Base-by-base conservation (phyloP, 2,329 filamentous ascomycete species). In the Sarocladiaceae sp. region DNA sequence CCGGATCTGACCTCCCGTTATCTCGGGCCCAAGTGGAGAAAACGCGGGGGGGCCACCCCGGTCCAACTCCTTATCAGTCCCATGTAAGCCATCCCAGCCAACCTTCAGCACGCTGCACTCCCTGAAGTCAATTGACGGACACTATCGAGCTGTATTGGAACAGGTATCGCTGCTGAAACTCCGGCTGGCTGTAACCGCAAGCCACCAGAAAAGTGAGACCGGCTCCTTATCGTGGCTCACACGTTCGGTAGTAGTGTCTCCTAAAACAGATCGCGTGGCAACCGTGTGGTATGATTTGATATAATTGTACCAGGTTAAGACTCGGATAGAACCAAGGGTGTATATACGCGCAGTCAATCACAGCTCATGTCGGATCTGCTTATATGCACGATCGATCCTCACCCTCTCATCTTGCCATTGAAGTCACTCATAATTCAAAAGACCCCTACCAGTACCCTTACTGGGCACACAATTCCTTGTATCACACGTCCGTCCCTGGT, bases 341-440 rank as follows among this genome's bases (percentile, higher is more conserved):
- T n/a, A n/a, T n/a, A n/a, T n/a, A n/a, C n/a, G n/a, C n/a, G n/a
- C n/a, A n/a, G n/a, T n/a, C n/a, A n/a, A n/a, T n/a, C n/a, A n/a
- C n/a, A n/a, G n/a, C n/a, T n/a, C n/a, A n/a, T n/a, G n/a, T n/a
- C n/a, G n/a, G 17, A 46, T 28, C 10, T 28, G 11, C 40, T 48
- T 48, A 48, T 48, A 48, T 48, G 44, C 26, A 33, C 28, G 44
- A 48, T 48, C 44, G 26, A 33, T 15, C 17, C 44, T 26, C 23
- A 10, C 20, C 44, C 12, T 33, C 28, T 13, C 44, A 29, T 22
- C n/a, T 7, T 4, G 8, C 17, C 13, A 10, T 11, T n/a, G 18
- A 44, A n/a, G 20, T 10, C 20, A 26, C 13, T 12, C 17, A 44
- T n/a, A 26, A 44, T 20, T 4, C 20, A 8, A 23, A 7, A 40